Evolutionary conservation across 1,284 basidiomycete species (phyloP).

Genomic region (Ceratobasidium sp.): DNA sequence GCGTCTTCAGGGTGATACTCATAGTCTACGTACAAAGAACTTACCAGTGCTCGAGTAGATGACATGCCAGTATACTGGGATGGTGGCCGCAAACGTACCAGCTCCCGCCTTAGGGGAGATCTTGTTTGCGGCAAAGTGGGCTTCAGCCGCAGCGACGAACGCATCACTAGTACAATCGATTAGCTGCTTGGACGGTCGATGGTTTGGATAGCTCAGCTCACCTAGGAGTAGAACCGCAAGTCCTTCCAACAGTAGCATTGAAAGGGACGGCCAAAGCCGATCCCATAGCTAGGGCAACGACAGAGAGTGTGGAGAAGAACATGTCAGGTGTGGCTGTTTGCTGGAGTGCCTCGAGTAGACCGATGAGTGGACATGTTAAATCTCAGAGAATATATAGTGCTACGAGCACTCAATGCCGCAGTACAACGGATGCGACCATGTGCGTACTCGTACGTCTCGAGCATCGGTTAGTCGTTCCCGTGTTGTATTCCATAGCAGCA

Average conservation of each 20-base stretch:
- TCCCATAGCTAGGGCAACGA: background rate
- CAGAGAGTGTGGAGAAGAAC: background rate
- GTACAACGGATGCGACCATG: background rate
- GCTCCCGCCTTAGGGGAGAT: slow-evolving; percentile 15
- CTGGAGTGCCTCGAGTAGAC: slow-evolving; percentile 3
- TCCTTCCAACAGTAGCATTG: slow-evolving; percentile 1
- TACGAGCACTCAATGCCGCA: background rate
- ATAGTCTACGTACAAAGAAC: background rate
- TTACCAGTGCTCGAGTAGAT: slow-evolving; percentile 36
- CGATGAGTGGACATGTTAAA: slow-evolving; percentile 1
- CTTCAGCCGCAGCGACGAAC: slow-evolving; percentile 48
- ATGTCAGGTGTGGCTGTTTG: background rate
- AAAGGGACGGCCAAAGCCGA: slow-evolving; percentile 2
- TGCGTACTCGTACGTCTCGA: background rate
- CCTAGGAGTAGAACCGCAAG: slow-evolving; percentile 11
- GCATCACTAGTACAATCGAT: background rate
- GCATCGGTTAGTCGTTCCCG: background rate
- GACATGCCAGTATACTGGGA: slow-evolving; percentile 47
- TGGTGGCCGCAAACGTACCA: slow-evolving; percentile 21
- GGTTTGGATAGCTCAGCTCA: background rate
- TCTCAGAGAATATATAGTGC: slow-evolving; percentile 17
- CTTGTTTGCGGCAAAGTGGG: slow-evolving; percentile 56
- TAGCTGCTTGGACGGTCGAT: background rate
- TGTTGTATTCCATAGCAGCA: background rate
- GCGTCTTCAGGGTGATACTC: background rate